Percentiles rank a stretch among this genome's conserved stretches.
These are phyloP conservation scores for Gnomoniopsis smithogilvyi DNA, from an alignment of 2,329 filamentous ascomycete genomes.

Conservation along the genomic window DNA sequence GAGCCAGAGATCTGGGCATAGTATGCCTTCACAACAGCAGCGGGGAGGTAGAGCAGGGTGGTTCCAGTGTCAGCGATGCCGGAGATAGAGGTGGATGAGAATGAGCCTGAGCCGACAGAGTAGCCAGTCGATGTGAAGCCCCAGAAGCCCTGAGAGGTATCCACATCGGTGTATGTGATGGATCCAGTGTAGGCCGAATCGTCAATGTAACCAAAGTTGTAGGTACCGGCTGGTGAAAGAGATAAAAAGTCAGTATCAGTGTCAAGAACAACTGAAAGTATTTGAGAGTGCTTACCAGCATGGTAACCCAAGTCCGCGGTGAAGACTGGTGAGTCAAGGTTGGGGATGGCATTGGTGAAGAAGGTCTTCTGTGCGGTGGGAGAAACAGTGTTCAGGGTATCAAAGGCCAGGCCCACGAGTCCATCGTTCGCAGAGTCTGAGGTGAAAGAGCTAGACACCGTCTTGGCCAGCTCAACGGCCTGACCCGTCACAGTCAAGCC, in stretches of 20 bases:
- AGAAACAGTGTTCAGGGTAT: slow-evolving; percentile 39
- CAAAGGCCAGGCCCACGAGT: slow-evolving; percentile 43
- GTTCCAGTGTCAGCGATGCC: slow-evolving; percentile 56
- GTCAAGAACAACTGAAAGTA: not conserved
- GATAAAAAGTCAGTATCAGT: not conserved
- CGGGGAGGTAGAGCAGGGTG: slow-evolving; percentile 47
- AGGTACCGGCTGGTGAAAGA: slow-evolving; percentile 20
- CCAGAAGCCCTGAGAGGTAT: slow-evolving; percentile 59
- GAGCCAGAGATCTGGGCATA: slow-evolving; percentile 44
- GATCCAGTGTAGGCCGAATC: slow-evolving; percentile 49
- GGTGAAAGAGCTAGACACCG: slow-evolving; percentile 38
- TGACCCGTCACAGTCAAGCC: slow-evolving; percentile 37
- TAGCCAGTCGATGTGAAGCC: slow-evolving; percentile 42
- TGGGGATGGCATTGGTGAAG: slow-evolving; percentile 30
- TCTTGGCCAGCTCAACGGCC: slow-evolving; percentile 40
- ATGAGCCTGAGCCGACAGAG: slow-evolving; percentile 29
- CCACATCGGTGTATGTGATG: slow-evolving; percentile 53
- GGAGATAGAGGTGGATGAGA: slow-evolving; percentile 29
- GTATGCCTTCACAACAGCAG: slow-evolving; percentile 44
- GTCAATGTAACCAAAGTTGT: slow-evolving; percentile 46
- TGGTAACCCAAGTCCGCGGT: slow-evolving; percentile 29
- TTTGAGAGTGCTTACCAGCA: slow-evolving; percentile 22
- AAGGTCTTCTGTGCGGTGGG: slow-evolving; percentile 40
- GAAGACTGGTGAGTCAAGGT: slow-evolving; percentile 29
- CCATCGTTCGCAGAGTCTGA: slow-evolving; percentile 35